Base-by-base conservation (phyloP, 257 asterid species). In the Verbascum thapsus region DNA sequence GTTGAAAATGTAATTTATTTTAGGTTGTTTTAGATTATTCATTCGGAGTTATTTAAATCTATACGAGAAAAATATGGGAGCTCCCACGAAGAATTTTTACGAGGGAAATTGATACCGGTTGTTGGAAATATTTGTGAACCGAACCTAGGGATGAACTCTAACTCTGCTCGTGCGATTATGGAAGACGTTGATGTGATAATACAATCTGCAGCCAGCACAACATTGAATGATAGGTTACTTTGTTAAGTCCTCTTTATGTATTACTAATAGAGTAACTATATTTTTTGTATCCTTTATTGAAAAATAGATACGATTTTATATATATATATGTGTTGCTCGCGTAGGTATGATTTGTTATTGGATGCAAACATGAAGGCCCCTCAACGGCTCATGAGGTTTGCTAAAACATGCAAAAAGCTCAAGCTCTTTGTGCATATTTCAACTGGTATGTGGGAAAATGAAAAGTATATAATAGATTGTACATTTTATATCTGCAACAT, bases 191-290 rank as follows among this genome's bases (percentile, higher is more conserved):
- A 83, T 37, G 71, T 83, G 5, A 79, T 83, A 1, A 22, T 82
- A 2, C 59, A 66, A 20, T 80, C 86, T 13, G 88, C 88, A 11
- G 86, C 86, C 1, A 72, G 67, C 78, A 83, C 86, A 11, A 69
- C 71, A 10, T 72, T 82, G 9, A 63, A 77, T 37, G 83, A 80
- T 48, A 82, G 88, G 86, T 82, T 56, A 3, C 1, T 30, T 8
- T 16, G 1, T 18, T 37, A n/a, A n/a, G n/a, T n/a, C n/a, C n/a
- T n/a, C n/a, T n/a, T n/a, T n/a, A n/a, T n/a, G n/a, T n/a, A n/a
- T n/a, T n/a, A n/a, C n/a, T n/a, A n/a, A n/a, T n/a, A n/a, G n/a
- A n/a, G n/a, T n/a, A n/a, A n/a, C n/a, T n/a, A n/a, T n/a, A n/a
- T n/a, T n/a, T n/a, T n/a, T n/a, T n/a, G n/a, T n/a, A n/a, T n/a